A percentile compares a stretch with the other conserved stretches of the same genome.
Conservation (phyloP, 1,284 basidiomycete species). For the Rhodofomes roseus region DNA sequence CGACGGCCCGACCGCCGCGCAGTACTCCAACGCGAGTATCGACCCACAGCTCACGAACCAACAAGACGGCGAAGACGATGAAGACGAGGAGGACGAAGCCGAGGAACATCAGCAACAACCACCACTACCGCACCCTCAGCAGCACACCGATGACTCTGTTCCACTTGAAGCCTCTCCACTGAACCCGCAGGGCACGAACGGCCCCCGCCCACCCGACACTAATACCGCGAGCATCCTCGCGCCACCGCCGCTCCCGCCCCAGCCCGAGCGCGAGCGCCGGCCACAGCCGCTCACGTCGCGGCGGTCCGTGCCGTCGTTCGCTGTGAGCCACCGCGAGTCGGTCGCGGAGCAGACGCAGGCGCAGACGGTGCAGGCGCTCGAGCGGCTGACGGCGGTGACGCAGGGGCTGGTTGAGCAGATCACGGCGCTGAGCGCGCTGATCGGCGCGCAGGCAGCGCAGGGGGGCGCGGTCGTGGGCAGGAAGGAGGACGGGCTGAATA, state of each 20-base stretch:
- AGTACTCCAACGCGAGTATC: constrained; percentile 7
- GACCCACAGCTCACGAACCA: constrained; percentile 17
- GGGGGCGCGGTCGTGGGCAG: constrained; percentile 38
- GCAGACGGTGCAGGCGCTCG: constrained; percentile 32
- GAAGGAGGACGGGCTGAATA: constrained; percentile 43
- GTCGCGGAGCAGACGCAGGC: constrained; percentile 10
- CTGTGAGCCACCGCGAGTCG: not conserved
- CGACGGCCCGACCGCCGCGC: not conserved
- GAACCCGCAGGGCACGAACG: not conserved
- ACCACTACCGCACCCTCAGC: not conserved
- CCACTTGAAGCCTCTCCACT: not conserved
- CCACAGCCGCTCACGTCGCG: constrained; percentile 1
- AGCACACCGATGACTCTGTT: not conserved
- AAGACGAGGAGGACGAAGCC: not conserved
- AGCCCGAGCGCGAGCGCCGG: constrained; percentile 1
- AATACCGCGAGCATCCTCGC: not conserved
- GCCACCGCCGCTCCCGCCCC: not conserved
- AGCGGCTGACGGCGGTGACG: constrained; percentile 46
- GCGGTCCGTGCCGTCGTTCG: constrained; percentile 4
- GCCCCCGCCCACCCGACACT: not conserved
- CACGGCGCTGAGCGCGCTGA: constrained; percentile 54
- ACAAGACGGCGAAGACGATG: not conserved
- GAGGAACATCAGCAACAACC: no score
- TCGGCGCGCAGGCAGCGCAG: constrained; percentile 40
- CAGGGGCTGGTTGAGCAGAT: constrained; percentile 55